Evolutionary conservation across 305 asterid species (phyloP).

Genomic region (Striga hermonthica): DNA sequence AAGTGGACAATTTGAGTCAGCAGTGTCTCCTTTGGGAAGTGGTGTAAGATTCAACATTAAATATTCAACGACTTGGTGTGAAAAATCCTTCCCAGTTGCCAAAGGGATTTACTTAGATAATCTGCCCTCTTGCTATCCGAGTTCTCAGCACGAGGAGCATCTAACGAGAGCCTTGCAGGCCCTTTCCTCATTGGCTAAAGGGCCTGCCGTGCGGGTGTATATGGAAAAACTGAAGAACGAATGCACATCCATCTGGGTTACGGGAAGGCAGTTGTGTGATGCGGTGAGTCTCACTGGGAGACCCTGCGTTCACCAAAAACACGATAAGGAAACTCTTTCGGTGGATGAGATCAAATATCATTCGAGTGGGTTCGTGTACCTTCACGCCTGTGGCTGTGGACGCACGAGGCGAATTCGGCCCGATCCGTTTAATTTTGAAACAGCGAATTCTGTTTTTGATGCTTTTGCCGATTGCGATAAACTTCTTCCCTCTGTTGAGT

Average conservation of each 20-base stretch:
- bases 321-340: conserved; percentile 41
- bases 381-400: conserved; percentile 98
- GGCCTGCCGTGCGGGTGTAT: conserved; percentile 67
- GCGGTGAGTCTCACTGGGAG: conserved; percentile 94
- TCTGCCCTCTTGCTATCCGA: conserved; percentile 81
- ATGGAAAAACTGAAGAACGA: conserved; percentile 66
- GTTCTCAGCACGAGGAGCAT: conserved; percentile 75
- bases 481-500: conserved; percentile 63
- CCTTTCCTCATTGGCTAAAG: conserved; percentile 77
- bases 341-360: conserved; percentile 50
- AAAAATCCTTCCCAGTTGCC: conserved; percentile 81
- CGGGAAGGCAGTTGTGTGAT: conserved; percentile 93
- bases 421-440: conserved; percentile 88
- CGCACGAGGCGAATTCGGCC: conserved; percentile 76
- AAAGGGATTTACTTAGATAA: conserved; percentile 69
- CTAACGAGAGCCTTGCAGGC: conserved; percentile 59
- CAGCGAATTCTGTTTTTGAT: conserved; percentile 59
- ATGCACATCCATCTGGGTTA: conserved; percentile 78
- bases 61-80: conserved; percentile 83
- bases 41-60: conserved; percentile 57
- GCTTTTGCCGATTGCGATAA: conserved; percentile 80
- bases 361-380: conserved; percentile 90
- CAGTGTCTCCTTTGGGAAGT: conserved; percentile 53
- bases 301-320: conserved; percentile 88
- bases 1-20: conserved; percentile 48